Conservation (phyloP, 345 rosid genomes). For the Cardamine occulta region DNA sequence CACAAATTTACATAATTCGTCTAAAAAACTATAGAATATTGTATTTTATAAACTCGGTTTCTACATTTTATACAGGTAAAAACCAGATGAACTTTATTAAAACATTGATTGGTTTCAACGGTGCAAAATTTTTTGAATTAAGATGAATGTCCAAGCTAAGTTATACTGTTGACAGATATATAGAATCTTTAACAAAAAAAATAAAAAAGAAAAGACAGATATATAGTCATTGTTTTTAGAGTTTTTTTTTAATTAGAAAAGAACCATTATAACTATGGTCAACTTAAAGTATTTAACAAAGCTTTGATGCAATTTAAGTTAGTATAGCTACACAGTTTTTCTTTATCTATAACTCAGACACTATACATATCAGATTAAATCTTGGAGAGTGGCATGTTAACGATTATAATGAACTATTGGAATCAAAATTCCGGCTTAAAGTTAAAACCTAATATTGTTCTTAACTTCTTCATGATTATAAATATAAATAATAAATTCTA, state of each 20-base stretch:
- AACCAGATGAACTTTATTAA: not conserved
- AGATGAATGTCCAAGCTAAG: not conserved
- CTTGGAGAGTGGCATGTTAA: not conserved
- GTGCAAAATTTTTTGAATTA: not conserved
- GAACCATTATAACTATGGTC: not conserved
- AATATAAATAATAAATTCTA: not conserved
- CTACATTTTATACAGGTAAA: not conserved
- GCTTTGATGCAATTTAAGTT: not conserved
- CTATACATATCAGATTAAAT: not conserved
- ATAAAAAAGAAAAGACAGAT: too few relatives aligned
- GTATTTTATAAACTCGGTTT: not conserved
- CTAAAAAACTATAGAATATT: not conserved
- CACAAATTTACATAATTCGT: not conserved
- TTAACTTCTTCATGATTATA: not conserved
- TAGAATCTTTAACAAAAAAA: too few relatives aligned
- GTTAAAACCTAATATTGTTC: not conserved
- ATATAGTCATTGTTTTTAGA: too few relatives aligned
- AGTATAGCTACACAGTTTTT: too few relatives aligned
- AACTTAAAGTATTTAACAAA: not conserved
- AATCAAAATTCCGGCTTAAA: not conserved
- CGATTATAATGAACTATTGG: not conserved
- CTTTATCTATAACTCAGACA: not conserved
- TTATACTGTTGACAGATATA: not conserved
- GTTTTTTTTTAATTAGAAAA: too few relatives aligned
- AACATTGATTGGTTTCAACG: not conserved